Conservation (phyloP, 306 rosid species). For the Dryas octopetala region DNA sequence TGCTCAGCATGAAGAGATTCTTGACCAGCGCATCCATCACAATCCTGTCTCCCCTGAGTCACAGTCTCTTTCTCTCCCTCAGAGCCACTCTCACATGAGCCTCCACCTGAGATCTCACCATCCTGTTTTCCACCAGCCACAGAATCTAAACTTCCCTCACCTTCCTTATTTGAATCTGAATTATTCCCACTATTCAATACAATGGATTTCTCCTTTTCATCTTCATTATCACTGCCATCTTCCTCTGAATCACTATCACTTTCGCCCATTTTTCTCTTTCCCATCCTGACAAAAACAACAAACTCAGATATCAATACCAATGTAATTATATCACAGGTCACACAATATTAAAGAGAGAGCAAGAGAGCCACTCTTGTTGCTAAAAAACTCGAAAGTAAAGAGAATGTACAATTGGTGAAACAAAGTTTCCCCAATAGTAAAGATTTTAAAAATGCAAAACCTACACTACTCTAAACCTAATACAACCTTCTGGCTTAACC, state of each 20-base stretch:
- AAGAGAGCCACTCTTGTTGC: background rate
- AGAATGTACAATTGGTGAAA: background rate
- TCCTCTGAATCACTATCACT: slow-evolving; percentile 72
- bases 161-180: slow-evolving; percentile 56
- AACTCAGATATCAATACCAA: slow-evolving; percentile 31
- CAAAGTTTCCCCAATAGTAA: background rate
- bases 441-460: background rate
- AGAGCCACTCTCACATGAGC: slow-evolving; percentile 61
- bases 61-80: slow-evolving; percentile 71
- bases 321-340: background rate
- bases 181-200: slow-evolving; percentile 48
- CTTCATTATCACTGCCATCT: slow-evolving; percentile 41
- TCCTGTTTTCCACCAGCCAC: slow-evolving; percentile 56
- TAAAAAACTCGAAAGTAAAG: background rate
- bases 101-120: slow-evolving; percentile 46
- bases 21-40: slow-evolving; percentile 23
- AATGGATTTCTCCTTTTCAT: slow-evolving; percentile 49
- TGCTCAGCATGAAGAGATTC: slow-evolving; percentile 22
- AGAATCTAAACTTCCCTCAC: slow-evolving; percentile 60
- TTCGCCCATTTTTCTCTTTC: slow-evolving; percentile 65
- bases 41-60: slow-evolving; percentile 35
- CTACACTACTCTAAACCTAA: background rate
- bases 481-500: background rate
- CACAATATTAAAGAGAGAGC: background rate
- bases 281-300: slow-evolving; percentile 64